phyloP scores from a whole-genome alignment of 192 early-diverging fungal genomes.

The Radiomyces spectabilis region DNA sequence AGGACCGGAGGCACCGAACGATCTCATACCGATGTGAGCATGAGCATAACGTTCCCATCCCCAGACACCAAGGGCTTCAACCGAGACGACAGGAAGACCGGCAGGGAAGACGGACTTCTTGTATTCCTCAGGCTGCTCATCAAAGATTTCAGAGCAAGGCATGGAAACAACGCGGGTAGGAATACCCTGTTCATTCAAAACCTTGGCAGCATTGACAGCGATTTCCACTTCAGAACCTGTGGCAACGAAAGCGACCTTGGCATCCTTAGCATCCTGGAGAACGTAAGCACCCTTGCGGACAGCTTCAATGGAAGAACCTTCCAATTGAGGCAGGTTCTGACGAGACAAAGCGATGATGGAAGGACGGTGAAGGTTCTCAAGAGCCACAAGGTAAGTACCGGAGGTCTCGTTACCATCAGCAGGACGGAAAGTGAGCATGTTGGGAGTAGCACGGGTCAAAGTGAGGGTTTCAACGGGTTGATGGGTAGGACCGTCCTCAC shows the following conservation, averaged over 20 bases:
- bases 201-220: slow-evolving; percentile 79
- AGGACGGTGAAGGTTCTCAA: slow-evolving; percentile 62
- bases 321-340: slow-evolving; percentile 91
- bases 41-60: slow-evolving; percentile 95
- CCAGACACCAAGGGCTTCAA: slow-evolving; percentile 82
- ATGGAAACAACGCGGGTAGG: slow-evolving; percentile 86
- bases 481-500: slow-evolving; percentile 99
- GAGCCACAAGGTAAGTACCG: slow-evolving; percentile 79
- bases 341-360: slow-evolving; percentile 84
- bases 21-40: slow-evolving; percentile 80
- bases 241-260: slow-evolving; percentile 67
- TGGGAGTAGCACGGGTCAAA: slow-evolving; percentile 82
- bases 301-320: slow-evolving; percentile 73
- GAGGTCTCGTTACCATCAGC: slow-evolving; percentile 94
- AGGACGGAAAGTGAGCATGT: slow-evolving; percentile 80
- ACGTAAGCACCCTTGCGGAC: slow-evolving; percentile 82
- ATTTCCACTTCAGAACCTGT: slow-evolving; percentile 92
- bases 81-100: slow-evolving; percentile 75
- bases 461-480: slow-evolving; percentile 96
- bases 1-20: slow-evolving; percentile 86
- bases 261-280: slow-evolving; percentile 55
- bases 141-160: slow-evolving; percentile 87
- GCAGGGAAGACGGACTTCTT: slow-evolving; percentile 69
- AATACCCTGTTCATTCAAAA: slow-evolving; percentile 50
- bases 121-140: slow-evolving; percentile 80